phyloP scores from a whole-genome alignment of 805 yeast genomes.

The Blastobotrys parvus region DNA sequence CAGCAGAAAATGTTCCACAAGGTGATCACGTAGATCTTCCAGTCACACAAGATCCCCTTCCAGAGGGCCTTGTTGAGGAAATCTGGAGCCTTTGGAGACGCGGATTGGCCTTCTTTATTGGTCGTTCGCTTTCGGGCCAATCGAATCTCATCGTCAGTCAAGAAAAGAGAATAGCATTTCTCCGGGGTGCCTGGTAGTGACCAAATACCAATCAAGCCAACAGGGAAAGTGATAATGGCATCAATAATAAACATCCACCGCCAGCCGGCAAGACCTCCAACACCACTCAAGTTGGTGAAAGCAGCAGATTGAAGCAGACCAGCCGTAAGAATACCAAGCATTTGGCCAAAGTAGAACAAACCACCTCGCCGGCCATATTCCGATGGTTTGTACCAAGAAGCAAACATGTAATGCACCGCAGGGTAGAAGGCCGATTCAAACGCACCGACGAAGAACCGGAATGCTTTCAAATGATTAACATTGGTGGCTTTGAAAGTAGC shows the following conservation, averaged over 20 bases:
- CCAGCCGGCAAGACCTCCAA: constrained; percentile 53
- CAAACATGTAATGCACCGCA: constrained; percentile 32
- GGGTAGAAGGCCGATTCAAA: constrained; percentile 67
- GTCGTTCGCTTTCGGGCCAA: constrained; percentile 39
- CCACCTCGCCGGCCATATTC: constrained; percentile 59
- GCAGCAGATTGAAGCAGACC: constrained; percentile 57
- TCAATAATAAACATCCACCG: constrained; percentile 68
- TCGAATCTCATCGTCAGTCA: constrained; percentile 49
- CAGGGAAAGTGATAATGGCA: constrained; percentile 48
- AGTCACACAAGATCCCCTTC: constrained; percentile 41
- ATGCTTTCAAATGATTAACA: constrained; percentile 46
- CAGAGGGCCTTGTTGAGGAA: constrained; percentile 40
- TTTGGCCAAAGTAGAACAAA: constrained; percentile 53
- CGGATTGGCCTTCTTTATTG: constrained; percentile 7
- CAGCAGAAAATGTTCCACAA: constrained; percentile 52
- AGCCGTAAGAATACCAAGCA: constrained; percentile 52
- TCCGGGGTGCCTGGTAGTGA: constrained; percentile 61
- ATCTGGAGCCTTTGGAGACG: constrained; percentile 28
- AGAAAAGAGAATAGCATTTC: constrained; percentile 42
- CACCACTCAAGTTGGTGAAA: constrained; percentile 39
- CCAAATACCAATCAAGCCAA: constrained; percentile 49
- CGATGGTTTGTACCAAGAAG: constrained; percentile 47
- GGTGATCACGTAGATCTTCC: constrained; percentile 53
- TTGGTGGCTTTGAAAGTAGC: constrained; percentile 43
- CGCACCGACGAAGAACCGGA: constrained; percentile 59